Base-by-base conservation (phyloP, 2,329 filamentous ascomycete species). In the Neoscytalidium dimidiatum region DNA sequence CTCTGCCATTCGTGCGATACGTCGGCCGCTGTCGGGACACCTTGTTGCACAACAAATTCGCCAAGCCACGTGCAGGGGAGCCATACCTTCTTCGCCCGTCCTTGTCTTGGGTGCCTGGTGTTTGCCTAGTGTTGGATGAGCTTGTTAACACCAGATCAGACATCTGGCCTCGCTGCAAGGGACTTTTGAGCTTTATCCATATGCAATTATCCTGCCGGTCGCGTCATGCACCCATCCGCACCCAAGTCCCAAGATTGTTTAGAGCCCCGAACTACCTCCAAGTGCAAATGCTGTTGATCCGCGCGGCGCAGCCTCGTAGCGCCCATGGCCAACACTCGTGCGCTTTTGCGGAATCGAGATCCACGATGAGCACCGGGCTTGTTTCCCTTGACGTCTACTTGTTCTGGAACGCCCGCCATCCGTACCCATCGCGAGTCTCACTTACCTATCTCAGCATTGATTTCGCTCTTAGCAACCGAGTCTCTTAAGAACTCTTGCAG, bases 401-500 rank as follows among this genome's bases (percentile, higher is more conserved):
- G 9, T 13, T 31, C 13, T 3, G 11, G 11, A n/a, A 28, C 13
- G 11, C 21, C 21, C 51, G 31, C 23, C 21, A 11, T n/a, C 53
- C 3, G 26, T 29, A 31, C 48, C 17, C 38, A 7, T 9, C 19
- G 11, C n/a, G 17, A 21, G 4, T 14, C 17, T 60, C 41, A 60
- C n/a, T 60, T 46, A 13, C 19, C 38, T 1, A 31, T 31, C 17
- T 21, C 41, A 3, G 26, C 11, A 28, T 17, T 48, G 38, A 13
- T 26, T 13, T 60, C 56, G 28, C 28, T 46, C 13, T 28, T 60
- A 17, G 41, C 41, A 14, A 33, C 28, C 4, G 56, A 33, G 53
- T 64, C 68, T 60, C 76, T 65, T 1, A 75, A 4, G 2, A 56
- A 14, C 62, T 75, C 73, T 64, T 73, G 71, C 48, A 68, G 44